A percentile compares a stretch with the other conserved stretches of the same genome.
Conservation (phyloP, 441 rosid genomes). For the Dalechampia spathulata region DNA sequence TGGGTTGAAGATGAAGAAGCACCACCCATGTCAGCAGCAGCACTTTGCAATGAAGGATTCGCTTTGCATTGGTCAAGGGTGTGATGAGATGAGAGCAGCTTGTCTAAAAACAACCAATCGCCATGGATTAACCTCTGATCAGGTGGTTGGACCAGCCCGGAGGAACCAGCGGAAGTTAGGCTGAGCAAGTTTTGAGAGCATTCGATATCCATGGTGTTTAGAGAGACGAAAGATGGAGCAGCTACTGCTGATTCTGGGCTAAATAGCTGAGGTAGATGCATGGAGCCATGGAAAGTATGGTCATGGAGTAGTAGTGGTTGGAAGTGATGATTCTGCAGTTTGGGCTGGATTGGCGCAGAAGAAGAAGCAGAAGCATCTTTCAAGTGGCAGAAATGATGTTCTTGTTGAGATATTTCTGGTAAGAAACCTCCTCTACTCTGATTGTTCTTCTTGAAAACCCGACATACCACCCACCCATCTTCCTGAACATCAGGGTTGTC, state of each 20-base stretch:
- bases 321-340: no score
- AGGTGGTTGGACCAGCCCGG: slow-evolving; percentile 19
- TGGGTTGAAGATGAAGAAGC: slow-evolving; percentile 13
- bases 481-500: slow-evolving; percentile 60
- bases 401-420: slow-evolving; percentile 22
- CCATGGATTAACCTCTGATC: slow-evolving; percentile 29
- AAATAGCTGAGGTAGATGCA: slow-evolving; percentile 61
- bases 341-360: slow-evolving; percentile 22
- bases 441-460: slow-evolving; percentile 82
- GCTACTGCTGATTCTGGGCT: slow-evolving; percentile 39
- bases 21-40: slow-evolving; percentile 14
- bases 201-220: slow-evolving; percentile 30
- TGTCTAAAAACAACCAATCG: slow-evolving; percentile 67
- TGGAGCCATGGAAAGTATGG: slow-evolving; percentile 26
- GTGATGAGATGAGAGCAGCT: slow-evolving; percentile 50
- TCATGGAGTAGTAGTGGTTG: slow-evolving; percentile 22
- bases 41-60: slow-evolving; percentile 15
- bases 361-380: slow-evolving; percentile 15
- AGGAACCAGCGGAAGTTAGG: slow-evolving; percentile 27
- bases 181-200: slow-evolving; percentile 46
- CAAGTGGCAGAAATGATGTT: slow-evolving; percentile 17
- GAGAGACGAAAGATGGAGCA: slow-evolving; percentile 21
- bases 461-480: slow-evolving; percentile 93
- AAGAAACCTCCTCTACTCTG: slow-evolving; percentile 53
- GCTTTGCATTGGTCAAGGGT: slow-evolving; percentile 16